Conservation (phyloP, 169 alveolate genomes). For the Plasmodium blacklocki region DNA sequence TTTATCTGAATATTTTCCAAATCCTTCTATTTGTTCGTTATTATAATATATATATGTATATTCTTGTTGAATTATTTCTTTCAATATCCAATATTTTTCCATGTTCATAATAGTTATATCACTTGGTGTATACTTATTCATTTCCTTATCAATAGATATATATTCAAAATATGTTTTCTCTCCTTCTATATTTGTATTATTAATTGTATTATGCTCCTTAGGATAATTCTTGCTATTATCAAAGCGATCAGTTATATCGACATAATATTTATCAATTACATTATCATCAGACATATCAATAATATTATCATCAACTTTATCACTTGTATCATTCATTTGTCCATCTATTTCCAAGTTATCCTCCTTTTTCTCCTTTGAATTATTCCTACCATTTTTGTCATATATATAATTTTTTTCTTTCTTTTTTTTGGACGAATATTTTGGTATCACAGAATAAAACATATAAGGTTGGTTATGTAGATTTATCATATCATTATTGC, state of each 20-base stretch:
- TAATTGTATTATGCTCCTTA: background rate
- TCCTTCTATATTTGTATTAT: background rate
- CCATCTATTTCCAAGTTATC: constrained; percentile 8
- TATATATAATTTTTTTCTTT: background rate
- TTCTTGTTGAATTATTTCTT: constrained; percentile 75
- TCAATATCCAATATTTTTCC: constrained; percentile 71
- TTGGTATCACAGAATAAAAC: constrained; percentile 76
- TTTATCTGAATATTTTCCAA: constrained; percentile 53
- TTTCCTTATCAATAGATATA: constrained; percentile 30
- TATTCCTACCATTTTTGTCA: too few relatives aligned
- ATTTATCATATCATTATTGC: constrained; percentile 20
- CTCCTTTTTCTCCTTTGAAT: constrained; percentile 19
- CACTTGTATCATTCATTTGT: background rate
- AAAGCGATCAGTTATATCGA: too few relatives aligned
- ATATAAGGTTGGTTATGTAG: constrained; percentile 64
- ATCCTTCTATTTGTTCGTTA: constrained; percentile 55
- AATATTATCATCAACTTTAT: background rate
- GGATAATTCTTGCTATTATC: too few relatives aligned
- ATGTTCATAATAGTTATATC: constrained; percentile 55
- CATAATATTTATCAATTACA: too few relatives aligned
- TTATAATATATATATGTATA: constrained; percentile 74
- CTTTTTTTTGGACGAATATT: constrained; percentile 26
- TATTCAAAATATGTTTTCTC: constrained; percentile 60
- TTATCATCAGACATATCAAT: too few relatives aligned
- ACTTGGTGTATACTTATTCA: constrained; percentile 58